A percentile compares a stretch with the other conserved stretches of the same genome.
Evolutionary conservation across 2,329 filamentous ascomycete species (phyloP).

Genomic region (Venturia pyrina): DNA sequence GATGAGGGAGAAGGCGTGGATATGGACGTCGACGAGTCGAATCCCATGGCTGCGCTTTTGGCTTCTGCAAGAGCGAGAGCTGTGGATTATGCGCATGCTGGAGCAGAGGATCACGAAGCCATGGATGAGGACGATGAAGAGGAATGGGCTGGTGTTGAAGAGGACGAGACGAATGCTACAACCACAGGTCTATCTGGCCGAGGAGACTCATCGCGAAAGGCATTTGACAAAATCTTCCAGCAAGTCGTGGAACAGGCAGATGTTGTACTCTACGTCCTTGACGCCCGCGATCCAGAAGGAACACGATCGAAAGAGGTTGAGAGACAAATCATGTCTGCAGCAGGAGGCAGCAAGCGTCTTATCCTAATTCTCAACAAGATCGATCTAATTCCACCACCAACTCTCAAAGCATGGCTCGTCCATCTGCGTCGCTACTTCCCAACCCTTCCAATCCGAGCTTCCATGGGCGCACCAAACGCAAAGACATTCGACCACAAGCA

Average conservation of each 20-base stretch:
- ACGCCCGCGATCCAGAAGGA: slow-evolving; percentile 83
- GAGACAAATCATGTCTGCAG: slow-evolving; percentile 81
- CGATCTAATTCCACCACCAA: slow-evolving; percentile 72
- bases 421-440: slow-evolving; percentile 85
- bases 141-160: slow-evolving; percentile 37
- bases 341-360: slow-evolving; percentile 71
- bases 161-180: slow-evolving; percentile 36
- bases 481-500: slow-evolving; percentile 89
- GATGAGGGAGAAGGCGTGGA: slow-evolving; percentile 34
- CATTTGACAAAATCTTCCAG: slow-evolving; percentile 95
- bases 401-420: slow-evolving; percentile 74
- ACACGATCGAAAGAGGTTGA: slow-evolving; percentile 87
- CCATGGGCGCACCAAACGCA: slow-evolving; percentile 71
- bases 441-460: slow-evolving; percentile 79
- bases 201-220: slow-evolving; percentile 63
- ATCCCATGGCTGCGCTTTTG: slow-evolving; percentile 86
- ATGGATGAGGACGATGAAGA: slow-evolving; percentile 48
- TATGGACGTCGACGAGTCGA: slow-evolving; percentile 49
- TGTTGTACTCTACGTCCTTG: slow-evolving; percentile 85
- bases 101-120: slow-evolving; percentile 50
- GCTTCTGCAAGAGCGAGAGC: slow-evolving; percentile 75
- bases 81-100: slow-evolving; percentile 63
- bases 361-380: slow-evolving; percentile 95
- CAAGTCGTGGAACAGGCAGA: slow-evolving; percentile 81
- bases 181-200: slow-evolving; percentile 20